Evolutionary conservation across 148 eudicot species (phyloP), one percentile per base, ranked within the genome.

Genomic region (Rhododendron griersonianum): DNA sequence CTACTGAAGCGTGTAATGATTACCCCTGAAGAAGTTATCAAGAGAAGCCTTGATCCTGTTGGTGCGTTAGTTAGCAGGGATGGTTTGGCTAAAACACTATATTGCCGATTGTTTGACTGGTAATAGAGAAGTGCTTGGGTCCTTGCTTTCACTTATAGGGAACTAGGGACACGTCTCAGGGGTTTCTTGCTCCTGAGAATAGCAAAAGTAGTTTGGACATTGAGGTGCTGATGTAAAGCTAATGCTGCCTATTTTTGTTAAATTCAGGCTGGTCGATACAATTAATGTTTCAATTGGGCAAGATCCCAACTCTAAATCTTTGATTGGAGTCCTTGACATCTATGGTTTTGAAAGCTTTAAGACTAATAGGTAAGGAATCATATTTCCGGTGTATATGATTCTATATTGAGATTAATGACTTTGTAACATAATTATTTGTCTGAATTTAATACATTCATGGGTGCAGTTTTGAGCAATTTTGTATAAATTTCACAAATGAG

Each of bases 261-360:
- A 85, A 51, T 86, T 82, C 91, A 97, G 99, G 99, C 90, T 97
- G 93, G 99, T 97, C 80, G 95, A 94, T 61, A 97, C 93, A 84
- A 94, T 97, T 85, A 97, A 97, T 87, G 87, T 85, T 63, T 97
- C 99, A 82, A 97, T 97, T 82, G 99, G 99, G 71, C 99, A 97
- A 91, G 99, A 97, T 94, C 93, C 96, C 44, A 92, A 89, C 84
- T 97, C 98, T 51, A 94, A 85, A 81, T 93, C 91, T 87, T 90
- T 97, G 89, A 97, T 97, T 55, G 99, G 99, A 81, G 98, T 97
- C 88, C 99, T 97, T 91, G 99, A 97, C 90, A 97, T 97, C 45
- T 97, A 97, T 90, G 99, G 99, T 84, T 97, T 97, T 89, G 99
- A 97, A 91, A 97, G 99, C 94, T 97, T 97, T 84, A 95, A 94